Base-by-base conservation (phyloP, 73 alveolate species). In the Blepharisma japonicum region DNA sequence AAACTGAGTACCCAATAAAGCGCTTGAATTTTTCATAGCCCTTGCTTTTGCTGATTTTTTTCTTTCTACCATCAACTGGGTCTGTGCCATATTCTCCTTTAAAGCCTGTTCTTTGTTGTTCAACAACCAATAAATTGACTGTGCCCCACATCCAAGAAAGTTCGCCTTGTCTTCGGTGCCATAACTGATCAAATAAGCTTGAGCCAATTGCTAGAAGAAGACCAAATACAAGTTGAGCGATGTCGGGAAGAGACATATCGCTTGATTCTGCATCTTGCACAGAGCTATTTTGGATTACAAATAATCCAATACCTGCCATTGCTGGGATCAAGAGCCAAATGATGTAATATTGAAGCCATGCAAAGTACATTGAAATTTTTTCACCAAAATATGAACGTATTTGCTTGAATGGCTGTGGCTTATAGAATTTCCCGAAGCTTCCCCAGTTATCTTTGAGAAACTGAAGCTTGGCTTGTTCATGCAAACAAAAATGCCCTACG, bases 121-220 rank as follows among this genome's bases (percentile, higher is more conserved):
- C 85, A 45, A 55, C 84, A 5, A 51, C 80, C 11, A 48, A 70
- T 21, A 55, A 74, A 46, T 77, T 85, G 2, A 79, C 56, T 56
- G 71, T 79, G 6, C 89, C 89, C 89, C 89, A 81, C 9, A 14
- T 23, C 46, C 79, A 77, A 20, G 79, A 8, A n/a, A 42, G 74
- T 25, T 23, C 6, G 38, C 38, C 45, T 77, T 81, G 79, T 55
- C 27, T 32, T 18, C 85, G 0, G 39, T 55, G 77, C 89, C 89
- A 81, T 14, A 47, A 45, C 39, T 81, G 80, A 32, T 51, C 54
- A 46, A 81, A 76, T 8, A 77, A n/a, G 6, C 81, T 77, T 9
- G 80, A 20, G 78, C 89, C 79, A 48, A 81, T 7, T 6, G 71
- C n/a, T 23, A 70, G 4, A 70, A 45, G 25, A 0, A 70, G 14